phyloP scores from a whole-genome alignment of 2,329 filamentous ascomycete species.

The Pseudopyrenochaeta lycopersici region DNA sequence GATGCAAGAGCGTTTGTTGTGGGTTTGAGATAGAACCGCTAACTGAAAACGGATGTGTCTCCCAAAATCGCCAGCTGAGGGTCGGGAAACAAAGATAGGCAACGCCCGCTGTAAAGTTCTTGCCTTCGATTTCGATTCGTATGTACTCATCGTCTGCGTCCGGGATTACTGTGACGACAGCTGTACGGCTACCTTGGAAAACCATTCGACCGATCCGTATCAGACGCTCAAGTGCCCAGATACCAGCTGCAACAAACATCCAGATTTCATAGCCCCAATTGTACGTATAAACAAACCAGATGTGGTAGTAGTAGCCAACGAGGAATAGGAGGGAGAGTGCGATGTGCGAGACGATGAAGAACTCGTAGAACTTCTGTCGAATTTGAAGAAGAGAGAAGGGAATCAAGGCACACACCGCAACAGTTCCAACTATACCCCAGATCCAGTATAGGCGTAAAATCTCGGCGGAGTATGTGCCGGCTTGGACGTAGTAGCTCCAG shows the following conservation, averaged over 20 bases:
- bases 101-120: conserved; percentile 49
- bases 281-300: conserved; percentile 44
- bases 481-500: conserved; percentile 21
- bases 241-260: conserved; percentile 53
- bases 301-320: conserved; percentile 45
- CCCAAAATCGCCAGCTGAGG: conserved; percentile 54
- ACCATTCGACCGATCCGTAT: conserved; percentile 31
- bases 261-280: conserved; percentile 54
- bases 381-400: conserved; percentile 35
- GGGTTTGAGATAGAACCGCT: neutral
- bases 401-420: conserved; percentile 34
- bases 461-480: conserved; percentile 22
- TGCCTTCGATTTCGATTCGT: conserved; percentile 51
- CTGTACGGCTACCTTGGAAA: neutral
- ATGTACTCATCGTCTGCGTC: conserved; percentile 35
- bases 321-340: conserved; percentile 31
- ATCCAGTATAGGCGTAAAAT: conserved; percentile 37
- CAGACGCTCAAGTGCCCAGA: conserved; percentile 59
- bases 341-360: conserved; percentile 43
- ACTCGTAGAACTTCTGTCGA: conserved; percentile 36
- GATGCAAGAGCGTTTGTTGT: neutral
- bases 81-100: conserved; percentile 63
- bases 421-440: conserved; percentile 49
- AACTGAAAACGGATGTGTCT: conserved; percentile 62
- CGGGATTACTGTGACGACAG: conserved; percentile 32